Evolutionary conservation across 1,139 yeast species (phyloP).

Genomic region (Blastobotrys illinoisensis): DNA sequence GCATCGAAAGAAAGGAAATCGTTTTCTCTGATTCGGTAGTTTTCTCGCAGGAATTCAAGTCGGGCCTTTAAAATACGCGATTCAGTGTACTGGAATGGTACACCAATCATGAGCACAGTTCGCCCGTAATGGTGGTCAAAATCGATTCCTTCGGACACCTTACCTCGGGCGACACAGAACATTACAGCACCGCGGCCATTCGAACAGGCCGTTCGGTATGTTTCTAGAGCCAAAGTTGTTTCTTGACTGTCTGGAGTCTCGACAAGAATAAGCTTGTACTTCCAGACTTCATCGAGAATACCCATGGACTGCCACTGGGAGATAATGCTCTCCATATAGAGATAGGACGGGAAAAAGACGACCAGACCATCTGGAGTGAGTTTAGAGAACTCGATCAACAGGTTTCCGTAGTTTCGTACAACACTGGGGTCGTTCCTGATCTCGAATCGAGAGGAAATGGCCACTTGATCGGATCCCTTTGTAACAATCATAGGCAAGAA

Average conservation of each 20-base stretch:
- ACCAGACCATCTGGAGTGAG: conserved; percentile 98
- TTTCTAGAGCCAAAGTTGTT: conserved; percentile 89
- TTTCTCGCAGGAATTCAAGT: conserved; percentile 86
- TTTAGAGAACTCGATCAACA: conserved; percentile 86
- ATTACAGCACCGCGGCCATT: conserved; percentile 97
- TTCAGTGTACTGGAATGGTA: conserved; percentile 97
- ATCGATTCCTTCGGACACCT: conserved; percentile 98
- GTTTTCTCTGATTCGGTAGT: conserved; percentile 85
- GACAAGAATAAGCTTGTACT: conserved; percentile 87
- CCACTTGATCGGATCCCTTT: conserved; percentile 96
- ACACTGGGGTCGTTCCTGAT: conserved; percentile 97
- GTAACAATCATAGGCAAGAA: conserved; percentile 94
- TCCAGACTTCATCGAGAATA: conserved; percentile 96
- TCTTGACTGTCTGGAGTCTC: conserved; percentile 99
- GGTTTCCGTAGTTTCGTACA: conserved; percentile 91
- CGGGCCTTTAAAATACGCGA: conserved; percentile 93
- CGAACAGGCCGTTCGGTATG: conserved; percentile 92
- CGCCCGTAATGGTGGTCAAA: conserved; percentile 98
- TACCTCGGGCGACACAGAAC: conserved; percentile 97
- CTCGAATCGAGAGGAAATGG: conserved; percentile 92
- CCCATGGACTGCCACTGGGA: conserved; percentile 99
- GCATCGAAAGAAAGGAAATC: conserved; percentile 97
- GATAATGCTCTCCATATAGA: conserved; percentile 95
- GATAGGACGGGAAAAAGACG: conserved; percentile 92
- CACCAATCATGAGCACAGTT: conserved; percentile 96